These are phyloP conservation scores for Fusarium nanum DNA, from an alignment of 2,329 filamentous ascomycete genomes.

Conservation along the genomic window DNA sequence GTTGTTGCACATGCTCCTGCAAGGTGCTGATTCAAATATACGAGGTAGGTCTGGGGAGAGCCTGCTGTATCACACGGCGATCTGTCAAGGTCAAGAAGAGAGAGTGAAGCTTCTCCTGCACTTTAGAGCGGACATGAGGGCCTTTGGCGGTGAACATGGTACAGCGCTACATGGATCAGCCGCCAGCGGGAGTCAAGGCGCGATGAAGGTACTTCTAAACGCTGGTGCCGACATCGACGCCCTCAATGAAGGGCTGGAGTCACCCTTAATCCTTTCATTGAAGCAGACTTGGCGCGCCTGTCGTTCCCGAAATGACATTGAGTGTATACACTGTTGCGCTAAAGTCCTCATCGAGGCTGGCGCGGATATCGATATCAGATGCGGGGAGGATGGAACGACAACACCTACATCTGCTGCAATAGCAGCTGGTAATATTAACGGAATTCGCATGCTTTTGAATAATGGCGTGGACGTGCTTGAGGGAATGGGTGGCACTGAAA, in stretches of 20 bases:
- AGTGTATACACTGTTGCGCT: not conserved
- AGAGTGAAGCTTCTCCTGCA: too few species aligned
- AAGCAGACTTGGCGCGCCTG: not conserved
- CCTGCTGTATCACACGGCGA: too few species aligned
- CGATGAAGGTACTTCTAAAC: too few species aligned
- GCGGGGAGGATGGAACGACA: not conserved
- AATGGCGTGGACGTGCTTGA: not conserved
- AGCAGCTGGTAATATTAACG: not conserved
- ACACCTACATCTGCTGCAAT: not conserved
- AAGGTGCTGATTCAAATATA: too few species aligned
- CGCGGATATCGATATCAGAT: not conserved
- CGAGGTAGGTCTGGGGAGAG: too few species aligned
- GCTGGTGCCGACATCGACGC: not conserved
- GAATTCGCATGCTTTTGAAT: not conserved
- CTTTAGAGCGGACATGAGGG: too few species aligned
- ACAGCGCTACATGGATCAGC: too few species aligned
- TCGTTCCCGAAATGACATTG: not conserved
- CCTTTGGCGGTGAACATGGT: too few species aligned
- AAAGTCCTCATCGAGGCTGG: not conserved
- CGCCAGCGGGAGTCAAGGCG: too few species aligned
- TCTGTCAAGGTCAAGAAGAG: too few species aligned
- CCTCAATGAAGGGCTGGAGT: not conserved
- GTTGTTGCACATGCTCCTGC: too few species aligned
- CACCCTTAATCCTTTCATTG: fast-evolving
- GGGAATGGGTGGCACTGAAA: fast-evolving